A percentile compares a stretch with the other conserved stretches of the same genome.
Evolutionary conservation across 768 basidiomycete species (phyloP).

Genomic region (Pleurotus citrinopileatus): DNA sequence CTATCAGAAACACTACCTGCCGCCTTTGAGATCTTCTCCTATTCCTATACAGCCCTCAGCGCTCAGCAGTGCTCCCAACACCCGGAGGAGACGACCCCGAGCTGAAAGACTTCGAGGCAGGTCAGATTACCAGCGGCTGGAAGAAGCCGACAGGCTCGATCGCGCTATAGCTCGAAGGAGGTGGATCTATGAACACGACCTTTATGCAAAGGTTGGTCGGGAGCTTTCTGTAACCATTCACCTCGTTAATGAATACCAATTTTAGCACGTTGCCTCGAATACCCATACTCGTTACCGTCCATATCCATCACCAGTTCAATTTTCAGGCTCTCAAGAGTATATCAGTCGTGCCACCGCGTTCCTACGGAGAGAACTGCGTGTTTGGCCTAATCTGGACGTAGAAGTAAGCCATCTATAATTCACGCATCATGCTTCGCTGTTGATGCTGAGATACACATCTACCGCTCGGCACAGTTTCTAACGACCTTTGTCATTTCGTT

Average conservation of each 20-base stretch:
- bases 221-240: conserved; percentile 1
- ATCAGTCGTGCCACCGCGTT: conserved; percentile 78
- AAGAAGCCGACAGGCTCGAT: conserved; percentile 70
- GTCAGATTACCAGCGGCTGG: conserved; percentile 44
- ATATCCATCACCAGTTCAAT: conserved; percentile 83
- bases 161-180: conserved; percentile 67
- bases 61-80: conserved; percentile 24
- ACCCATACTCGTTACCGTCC: conserved; percentile 83
- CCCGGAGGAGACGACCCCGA: conserved; percentile 30
- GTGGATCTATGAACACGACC: conserved; percentile 76
- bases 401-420: conserved; percentile 46
- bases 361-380: conserved; percentile 78
- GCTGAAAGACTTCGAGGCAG: conserved; percentile 57
- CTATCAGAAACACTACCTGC: conserved; percentile 77
- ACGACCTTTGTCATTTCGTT: conserved; percentile 86
- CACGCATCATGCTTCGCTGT: not conserved
- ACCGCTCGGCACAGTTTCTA: conserved; percentile 61
- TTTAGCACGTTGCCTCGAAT: conserved; percentile 89
- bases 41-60: conserved; percentile 20
- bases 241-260: conserved; percentile 10
- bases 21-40: conserved; percentile 58
- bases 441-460: conserved; percentile 12
- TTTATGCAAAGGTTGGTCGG: conserved; percentile 79
- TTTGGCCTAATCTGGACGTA: conserved; percentile 84
- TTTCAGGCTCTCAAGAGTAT: conserved; percentile 71